Percentiles rank a stretch among this genome's conserved stretches.
These are phyloP conservation scores for Schwanniomyces sp. DNA, from an alignment of 805 yeast species.

Conservation along the genomic window DNA sequence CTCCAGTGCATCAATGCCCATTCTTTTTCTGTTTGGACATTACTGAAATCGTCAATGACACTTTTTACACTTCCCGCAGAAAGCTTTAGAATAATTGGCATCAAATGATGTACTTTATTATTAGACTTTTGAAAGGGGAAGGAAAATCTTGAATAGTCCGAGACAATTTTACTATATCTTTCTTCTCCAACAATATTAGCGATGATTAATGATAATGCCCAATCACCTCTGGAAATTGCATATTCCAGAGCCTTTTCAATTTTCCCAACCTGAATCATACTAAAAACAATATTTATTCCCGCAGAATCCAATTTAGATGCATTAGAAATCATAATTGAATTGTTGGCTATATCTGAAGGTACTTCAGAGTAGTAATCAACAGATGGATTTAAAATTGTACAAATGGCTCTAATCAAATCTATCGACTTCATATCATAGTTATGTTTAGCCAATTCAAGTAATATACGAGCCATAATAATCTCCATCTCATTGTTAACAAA, in stretches of 20 bases:
- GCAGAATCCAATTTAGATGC: slow-evolving; percentile 43
- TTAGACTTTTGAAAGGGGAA: slow-evolving; percentile 40
- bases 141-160: slow-evolving; percentile 54
- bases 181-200: slow-evolving; percentile 66
- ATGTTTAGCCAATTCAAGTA: slow-evolving; percentile 22
- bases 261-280: slow-evolving; percentile 58
- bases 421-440: slow-evolving; percentile 31
- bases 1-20: slow-evolving; percentile 58
- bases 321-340: slow-evolving; percentile 24
- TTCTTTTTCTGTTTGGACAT: slow-evolving; percentile 38
- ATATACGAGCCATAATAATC: slow-evolving; percentile 29
- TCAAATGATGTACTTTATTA: slow-evolving; percentile 39
- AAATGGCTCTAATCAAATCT: slow-evolving; percentile 30
- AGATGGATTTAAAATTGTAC: slow-evolving; percentile 43
- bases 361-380: slow-evolving; percentile 26
- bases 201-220: slow-evolving; percentile 74
- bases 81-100: slow-evolving; percentile 61
- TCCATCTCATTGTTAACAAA: slow-evolving; percentile 17
- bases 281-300: slow-evolving; percentile 32
- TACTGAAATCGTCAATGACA: slow-evolving; percentile 50
- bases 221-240: slow-evolving; percentile 65
- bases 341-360: slow-evolving; percentile 6
- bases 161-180: slow-evolving; percentile 56
- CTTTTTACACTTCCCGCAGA: slow-evolving; percentile 59
- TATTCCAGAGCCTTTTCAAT: slow-evolving; percentile 62